phyloP scores from a whole-genome alignment of 805 yeast genomes.

The Myxozyma monticola region DNA sequence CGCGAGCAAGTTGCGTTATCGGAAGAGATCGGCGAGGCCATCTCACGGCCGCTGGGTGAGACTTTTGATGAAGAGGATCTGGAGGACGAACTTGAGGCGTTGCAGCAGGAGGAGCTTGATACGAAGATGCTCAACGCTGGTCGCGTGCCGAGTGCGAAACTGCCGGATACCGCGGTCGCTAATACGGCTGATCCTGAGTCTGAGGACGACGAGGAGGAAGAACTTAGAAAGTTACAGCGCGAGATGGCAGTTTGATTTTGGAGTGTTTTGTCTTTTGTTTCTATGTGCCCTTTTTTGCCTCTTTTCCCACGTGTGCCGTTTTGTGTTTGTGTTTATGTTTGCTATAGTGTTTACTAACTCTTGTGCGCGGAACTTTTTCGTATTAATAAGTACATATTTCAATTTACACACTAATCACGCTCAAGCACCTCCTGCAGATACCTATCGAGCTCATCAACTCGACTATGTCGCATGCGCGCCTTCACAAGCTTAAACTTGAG shows the following conservation, averaged over 20 bases:
- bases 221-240: constrained; percentile 45
- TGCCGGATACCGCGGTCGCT: constrained; percentile 38
- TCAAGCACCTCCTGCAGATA: constrained; percentile 10
- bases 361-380: background rate
- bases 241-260: constrained; percentile 44
- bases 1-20: constrained; percentile 94
- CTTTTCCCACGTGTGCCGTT: background rate
- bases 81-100: constrained; percentile 88
- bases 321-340: background rate
- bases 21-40: constrained; percentile 94
- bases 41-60: constrained; percentile 85
- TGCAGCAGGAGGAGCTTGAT: constrained; percentile 79
- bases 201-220: constrained; percentile 46
- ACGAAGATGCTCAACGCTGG: constrained; percentile 47
- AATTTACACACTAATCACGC: constrained; percentile 2
- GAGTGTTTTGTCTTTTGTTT: background rate
- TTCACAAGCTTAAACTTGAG: constrained; percentile 16
- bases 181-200: constrained; percentile 29
- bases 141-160: constrained; percentile 29
- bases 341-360: background rate
- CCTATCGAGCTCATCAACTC: constrained; percentile 13
- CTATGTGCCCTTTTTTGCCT: background rate
- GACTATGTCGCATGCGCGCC: constrained; percentile 20
- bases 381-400: background rate
- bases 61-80: constrained; percentile 69